phyloP scores from a whole-genome alignment of 495 filamentous ascomycete species.

The Emericellopsis terricola region DNA sequence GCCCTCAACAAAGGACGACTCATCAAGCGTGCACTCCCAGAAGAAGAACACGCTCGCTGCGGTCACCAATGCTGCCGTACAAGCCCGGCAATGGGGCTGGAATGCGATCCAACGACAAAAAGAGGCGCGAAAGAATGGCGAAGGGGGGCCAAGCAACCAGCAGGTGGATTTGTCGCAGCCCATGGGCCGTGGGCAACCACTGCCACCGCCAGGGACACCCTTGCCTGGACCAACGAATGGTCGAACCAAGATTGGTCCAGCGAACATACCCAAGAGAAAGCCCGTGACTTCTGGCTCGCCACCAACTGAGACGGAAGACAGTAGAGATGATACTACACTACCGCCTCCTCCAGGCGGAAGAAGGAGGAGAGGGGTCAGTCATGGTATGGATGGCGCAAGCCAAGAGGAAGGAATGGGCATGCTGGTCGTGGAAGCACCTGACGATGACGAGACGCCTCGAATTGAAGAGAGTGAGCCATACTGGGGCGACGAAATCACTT shows the following conservation, averaged over 20 bases:
- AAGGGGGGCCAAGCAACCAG: constrained; percentile 6
- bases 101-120: constrained; percentile 45
- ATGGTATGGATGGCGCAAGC: background rate
- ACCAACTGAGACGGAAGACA: too few species aligned
- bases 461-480: constrained; percentile 17
- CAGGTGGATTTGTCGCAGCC: constrained; percentile 39
- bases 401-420: constrained; percentile 28
- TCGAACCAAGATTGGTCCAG: constrained; percentile 38
- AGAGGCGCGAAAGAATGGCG: constrained; percentile 16
- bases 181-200: constrained; percentile 55
- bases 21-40: constrained; percentile 4
- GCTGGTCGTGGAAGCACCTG: constrained; percentile 40
- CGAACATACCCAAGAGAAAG: constrained; percentile 20
- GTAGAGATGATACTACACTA: too few species aligned
- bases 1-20: constrained; percentile 9
- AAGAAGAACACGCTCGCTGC: constrained; percentile 34
- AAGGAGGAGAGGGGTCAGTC: background rate
- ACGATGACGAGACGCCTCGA: constrained; percentile 32
- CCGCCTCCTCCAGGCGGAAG: too few species aligned
- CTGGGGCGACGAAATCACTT: background rate
- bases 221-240: constrained; percentile 33
- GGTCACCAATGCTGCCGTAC: constrained; percentile 54
- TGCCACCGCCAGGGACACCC: constrained; percentile 57
- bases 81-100: constrained; percentile 72
- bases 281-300: constrained; percentile 11